These are phyloP conservation scores for Astrothelium macrocarpum DNA, from an alignment of 495 filamentous ascomycete species.

Conservation along the genomic window DNA sequence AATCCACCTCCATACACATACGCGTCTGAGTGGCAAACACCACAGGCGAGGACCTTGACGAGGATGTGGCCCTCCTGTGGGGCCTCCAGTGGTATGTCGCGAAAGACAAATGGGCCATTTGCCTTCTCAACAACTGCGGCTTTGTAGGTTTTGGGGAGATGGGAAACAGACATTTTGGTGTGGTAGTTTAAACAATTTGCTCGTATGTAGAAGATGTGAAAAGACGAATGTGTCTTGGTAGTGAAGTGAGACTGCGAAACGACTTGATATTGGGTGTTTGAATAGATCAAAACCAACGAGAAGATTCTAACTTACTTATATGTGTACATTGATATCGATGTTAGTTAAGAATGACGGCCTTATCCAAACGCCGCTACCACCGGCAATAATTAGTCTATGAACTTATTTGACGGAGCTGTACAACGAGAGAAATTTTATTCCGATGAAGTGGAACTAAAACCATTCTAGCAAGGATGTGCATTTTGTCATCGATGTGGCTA, in stretches of 20 bases:
- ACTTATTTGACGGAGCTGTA: too few relatives aligned
- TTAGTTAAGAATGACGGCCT: too few relatives aligned
- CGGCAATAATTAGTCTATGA: too few relatives aligned
- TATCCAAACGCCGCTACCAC: not conserved
- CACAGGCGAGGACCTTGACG: constrained; percentile 34
- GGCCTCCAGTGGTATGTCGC: constrained; percentile 28
- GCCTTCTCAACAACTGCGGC: constrained; percentile 30
- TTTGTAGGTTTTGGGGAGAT: constrained; percentile 33
- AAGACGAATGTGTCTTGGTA: not conserved
- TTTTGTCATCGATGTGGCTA: too few relatives aligned
- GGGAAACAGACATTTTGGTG: not conserved
- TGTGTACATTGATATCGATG: too few relatives aligned
- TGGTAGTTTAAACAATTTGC: not conserved
- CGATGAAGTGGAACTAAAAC: too few relatives aligned
- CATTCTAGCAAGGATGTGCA: too few relatives aligned
- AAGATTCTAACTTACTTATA: too few relatives aligned
- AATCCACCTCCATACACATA: constrained; percentile 24
- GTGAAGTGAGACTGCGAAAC: too few relatives aligned
- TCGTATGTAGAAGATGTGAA: not conserved
- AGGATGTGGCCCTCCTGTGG: constrained; percentile 32
- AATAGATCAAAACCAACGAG: too few relatives aligned
- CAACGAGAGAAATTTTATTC: too few relatives aligned
- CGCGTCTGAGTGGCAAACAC: constrained; percentile 34
- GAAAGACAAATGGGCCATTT: constrained; percentile 26
- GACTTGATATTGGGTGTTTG: too few relatives aligned